Evolutionary conservation across 2,329 filamentous ascomycete species (phyloP).

Genomic region (Neonectria magnoliae): DNA sequence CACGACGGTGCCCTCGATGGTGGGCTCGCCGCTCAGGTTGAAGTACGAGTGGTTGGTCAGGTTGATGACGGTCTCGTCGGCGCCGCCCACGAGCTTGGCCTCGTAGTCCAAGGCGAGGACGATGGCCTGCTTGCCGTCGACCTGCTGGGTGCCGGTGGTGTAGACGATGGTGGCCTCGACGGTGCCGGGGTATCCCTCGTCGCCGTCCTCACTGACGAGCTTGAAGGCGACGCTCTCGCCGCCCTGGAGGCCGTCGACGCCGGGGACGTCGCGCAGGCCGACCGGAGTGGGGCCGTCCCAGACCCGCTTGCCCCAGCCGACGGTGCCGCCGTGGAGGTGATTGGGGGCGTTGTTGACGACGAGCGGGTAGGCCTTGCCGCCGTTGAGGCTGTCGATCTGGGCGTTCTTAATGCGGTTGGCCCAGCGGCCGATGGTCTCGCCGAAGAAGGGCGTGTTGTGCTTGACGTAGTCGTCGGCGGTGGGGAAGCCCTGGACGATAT

Average conservation of each 20-base stretch:
- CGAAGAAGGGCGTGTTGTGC: slow-evolving; percentile 84
- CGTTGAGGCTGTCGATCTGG: slow-evolving; percentile 77
- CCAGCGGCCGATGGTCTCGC: slow-evolving; percentile 88
- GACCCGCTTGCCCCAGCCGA: slow-evolving; percentile 83
- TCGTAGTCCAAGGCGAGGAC: slow-evolving; percentile 90
- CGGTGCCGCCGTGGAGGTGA: slow-evolving; percentile 75
- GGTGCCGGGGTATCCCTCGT: slow-evolving; percentile 90
- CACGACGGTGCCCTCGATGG: slow-evolving; percentile 69
- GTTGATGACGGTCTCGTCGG: slow-evolving; percentile 90
- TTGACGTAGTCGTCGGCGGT: slow-evolving; percentile 77
- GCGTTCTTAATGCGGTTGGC: slow-evolving; percentile 84
- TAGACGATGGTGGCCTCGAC: slow-evolving; percentile 84
- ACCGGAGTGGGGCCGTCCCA: slow-evolving; percentile 78
- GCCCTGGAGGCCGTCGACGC: slow-evolving; percentile 63
- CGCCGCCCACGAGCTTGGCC: slow-evolving; percentile 79
- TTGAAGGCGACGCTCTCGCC: slow-evolving; percentile 75
- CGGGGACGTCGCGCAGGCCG: slow-evolving; percentile 59
- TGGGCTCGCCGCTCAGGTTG: slow-evolving; percentile 65
- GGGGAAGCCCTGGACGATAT: slow-evolving; percentile 91
- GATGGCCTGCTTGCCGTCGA: slow-evolving; percentile 70
- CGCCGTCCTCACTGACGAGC: slow-evolving; percentile 78
- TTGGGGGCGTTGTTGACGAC: slow-evolving; percentile 82
- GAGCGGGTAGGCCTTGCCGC: slow-evolving; percentile 72
- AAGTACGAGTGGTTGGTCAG: slow-evolving; percentile 95
- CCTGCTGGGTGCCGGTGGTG: slow-evolving; percentile 74